Evolutionary conservation across 164 flowering plant genomes (phyloP), one percentile per base, ranked within the genome.

Genomic region (Aristolochia fimbriata): DNA sequence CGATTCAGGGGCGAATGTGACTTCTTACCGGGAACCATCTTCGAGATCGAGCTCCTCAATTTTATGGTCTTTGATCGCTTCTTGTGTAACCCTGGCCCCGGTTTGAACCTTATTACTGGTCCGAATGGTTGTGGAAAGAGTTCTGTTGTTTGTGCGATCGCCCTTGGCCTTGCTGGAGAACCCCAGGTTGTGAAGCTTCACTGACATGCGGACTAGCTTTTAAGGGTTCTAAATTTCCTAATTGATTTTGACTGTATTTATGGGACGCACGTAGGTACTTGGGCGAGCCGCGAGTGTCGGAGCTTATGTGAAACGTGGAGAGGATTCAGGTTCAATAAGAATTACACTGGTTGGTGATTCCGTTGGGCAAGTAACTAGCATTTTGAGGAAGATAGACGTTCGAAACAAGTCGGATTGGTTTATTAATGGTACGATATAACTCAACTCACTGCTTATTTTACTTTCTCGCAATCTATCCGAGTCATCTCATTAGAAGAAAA

Each of bases 51-150:
- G 75, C 83, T 93, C 17, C 72, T 59, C 17, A 90, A 93, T 60
- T 93, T 93, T 61, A 90, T 93, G 99, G 88, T 94, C 19, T 93
- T 81, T 60, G 68, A 74, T 63, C 49, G 78, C 55, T 51, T 90
- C 63, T 76, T 64, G 62, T 81, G 90, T 71, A 78, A 84, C 60
- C 99, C 99, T 4, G 86, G 81, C 13, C 70, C 99, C 0, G 84
- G 99, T 11, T 76, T 93, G 53, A 93, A 90, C 65, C 80, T 93
- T 45, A 94, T 93, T 6, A 80, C 88, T 59, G 99, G 99, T 37
- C 99, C 99, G 2, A 93, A 93, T 70, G 99, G 99, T 4, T 83
- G 92, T 3, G 97, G 99, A 2, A 93, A 93, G 73, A 93, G 99
- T 67, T 93, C 99, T 30, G 71, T 93, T 52, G 96, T 93, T 14